These are phyloP conservation scores for Diphasiastrum complanatum DNA, from an alignment of 83 land plant genomes.

Conservation along the genomic window DNA sequence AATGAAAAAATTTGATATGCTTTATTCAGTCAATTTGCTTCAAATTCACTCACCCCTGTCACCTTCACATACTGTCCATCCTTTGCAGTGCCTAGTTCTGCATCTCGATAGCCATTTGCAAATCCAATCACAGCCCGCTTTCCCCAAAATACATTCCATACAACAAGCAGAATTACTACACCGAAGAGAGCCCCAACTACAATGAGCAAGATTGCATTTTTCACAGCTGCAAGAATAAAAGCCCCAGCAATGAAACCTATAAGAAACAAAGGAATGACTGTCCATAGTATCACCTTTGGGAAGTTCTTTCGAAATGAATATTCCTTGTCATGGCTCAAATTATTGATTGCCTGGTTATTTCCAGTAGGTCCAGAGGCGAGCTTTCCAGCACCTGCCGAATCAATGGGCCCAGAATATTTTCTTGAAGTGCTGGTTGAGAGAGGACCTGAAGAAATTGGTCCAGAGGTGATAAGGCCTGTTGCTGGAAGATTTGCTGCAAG, in stretches of 20 bases:
- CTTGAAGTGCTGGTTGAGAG: not conserved
- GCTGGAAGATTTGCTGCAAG: not conserved
- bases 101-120: not conserved
- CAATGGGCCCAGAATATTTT: not conserved
- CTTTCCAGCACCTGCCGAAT: not conserved
- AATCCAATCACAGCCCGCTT: not conserved
- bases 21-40: too few species aligned
- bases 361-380: not conserved
- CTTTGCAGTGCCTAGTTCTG: slow-evolving; percentile 4
- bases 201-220: slow-evolving; percentile 10
- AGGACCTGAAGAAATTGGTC: not conserved
- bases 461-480: not conserved
- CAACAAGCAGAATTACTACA: not conserved
- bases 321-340: slow-evolving; percentile 10
- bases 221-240: slow-evolving; percentile 10
- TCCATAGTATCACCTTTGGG: slow-evolving; percentile 11
- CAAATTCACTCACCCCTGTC: too few species aligned
- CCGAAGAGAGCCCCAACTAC: not conserved
- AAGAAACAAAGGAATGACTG: slow-evolving; percentile 7
- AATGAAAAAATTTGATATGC: too few species aligned
- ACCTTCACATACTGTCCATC: too few species aligned
- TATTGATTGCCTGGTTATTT: slow-evolving; percentile 10
- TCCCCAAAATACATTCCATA: slow-evolving; percentile 6
- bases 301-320: slow-evolving; percentile 8
- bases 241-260: slow-evolving; percentile 10